These are phyloP conservation scores for Podospora pseudoanserina DNA, from an alignment of 495 filamentous ascomycete genomes.

Conservation along the genomic window DNA sequence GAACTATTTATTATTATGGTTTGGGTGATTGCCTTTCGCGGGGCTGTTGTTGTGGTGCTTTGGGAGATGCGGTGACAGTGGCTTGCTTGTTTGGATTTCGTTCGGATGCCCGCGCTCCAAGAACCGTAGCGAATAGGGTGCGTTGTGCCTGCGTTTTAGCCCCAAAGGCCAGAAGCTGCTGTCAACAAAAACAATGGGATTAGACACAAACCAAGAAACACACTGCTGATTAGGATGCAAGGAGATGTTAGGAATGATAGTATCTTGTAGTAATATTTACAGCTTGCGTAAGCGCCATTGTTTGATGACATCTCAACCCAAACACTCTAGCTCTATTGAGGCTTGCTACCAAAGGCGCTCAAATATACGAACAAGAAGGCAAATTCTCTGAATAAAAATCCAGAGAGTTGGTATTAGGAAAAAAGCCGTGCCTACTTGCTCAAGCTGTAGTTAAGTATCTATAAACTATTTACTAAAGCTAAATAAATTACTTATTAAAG, in stretches of 20 bases:
- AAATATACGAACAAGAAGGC: no score
- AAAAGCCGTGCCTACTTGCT: no score
- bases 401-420: no score
- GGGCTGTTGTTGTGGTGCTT: background rate
- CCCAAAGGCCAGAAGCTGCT: background rate
- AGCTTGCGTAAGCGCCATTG: background rate
- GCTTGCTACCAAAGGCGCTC: background rate
- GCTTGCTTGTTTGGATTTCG: background rate
- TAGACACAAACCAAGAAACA: background rate
- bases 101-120: background rate
- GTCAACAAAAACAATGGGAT: background rate
- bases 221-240: background rate
- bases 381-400: no score
- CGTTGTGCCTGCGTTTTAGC: background rate
- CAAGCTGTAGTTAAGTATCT: no score
- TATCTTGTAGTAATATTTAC: background rate
- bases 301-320: background rate
- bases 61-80: background rate
- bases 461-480: no score
- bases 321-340: background rate
- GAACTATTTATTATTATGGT: background rate
- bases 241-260: background rate
- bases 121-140: constrained; percentile 1
- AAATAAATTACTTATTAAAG: no score
- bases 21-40: constrained; percentile 3